A percentile compares a stretch with the other conserved stretches of the same genome.
Conservation (phyloP, 2,329 filamentous ascomycete genomes). For the Exophiala alcalophila region DNA sequence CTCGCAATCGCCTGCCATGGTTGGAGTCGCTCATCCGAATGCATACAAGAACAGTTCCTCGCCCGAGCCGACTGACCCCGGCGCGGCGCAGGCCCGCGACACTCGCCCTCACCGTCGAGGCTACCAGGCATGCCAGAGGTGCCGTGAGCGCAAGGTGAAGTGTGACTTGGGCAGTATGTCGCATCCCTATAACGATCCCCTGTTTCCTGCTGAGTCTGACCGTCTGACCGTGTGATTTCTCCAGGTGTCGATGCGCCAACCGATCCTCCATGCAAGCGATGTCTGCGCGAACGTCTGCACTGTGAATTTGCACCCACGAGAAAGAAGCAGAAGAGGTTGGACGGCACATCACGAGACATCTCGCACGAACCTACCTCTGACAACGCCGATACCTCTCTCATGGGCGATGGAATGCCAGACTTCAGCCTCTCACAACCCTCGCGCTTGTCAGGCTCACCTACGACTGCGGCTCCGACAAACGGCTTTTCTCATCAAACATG, state of each 20-base stretch:
- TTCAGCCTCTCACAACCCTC: conserved; percentile 6
- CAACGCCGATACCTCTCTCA: conserved; percentile 5
- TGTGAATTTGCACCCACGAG: conserved; percentile 96
- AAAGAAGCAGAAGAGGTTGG: conserved; percentile 72
- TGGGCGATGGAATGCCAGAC: conserved; percentile 2
- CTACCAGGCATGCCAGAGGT: conserved; percentile 50
- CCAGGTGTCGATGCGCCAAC: conserved; percentile 80
- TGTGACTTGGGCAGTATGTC: conserved; percentile 48
- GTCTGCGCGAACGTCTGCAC: conserved; percentile 89
- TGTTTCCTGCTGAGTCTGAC: too few relatives aligned
- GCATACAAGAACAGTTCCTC: conserved; percentile 24
- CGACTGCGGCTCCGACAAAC: conserved; percentile 6
- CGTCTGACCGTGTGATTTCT: conserved; percentile 23
- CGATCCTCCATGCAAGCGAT: conserved; percentile 90
- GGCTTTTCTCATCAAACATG: conserved; percentile 15
- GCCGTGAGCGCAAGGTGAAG: conserved; percentile 50
- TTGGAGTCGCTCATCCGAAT: conserved; percentile 4
- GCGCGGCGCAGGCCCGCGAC: conserved; percentile 32
- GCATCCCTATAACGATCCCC: too few relatives aligned
- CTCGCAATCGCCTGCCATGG: conserved; percentile 13
- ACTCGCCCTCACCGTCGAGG: conserved; percentile 41
- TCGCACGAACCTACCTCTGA: conserved; percentile 7
- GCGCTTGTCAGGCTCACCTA: conserved; percentile 5
- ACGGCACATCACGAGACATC: conserved; percentile 22
- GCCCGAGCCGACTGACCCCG: conserved; percentile 34